Evolutionary conservation across 75 land plant genomes (phyloP).

Genomic region (Chamaecyparis obtusa): DNA sequence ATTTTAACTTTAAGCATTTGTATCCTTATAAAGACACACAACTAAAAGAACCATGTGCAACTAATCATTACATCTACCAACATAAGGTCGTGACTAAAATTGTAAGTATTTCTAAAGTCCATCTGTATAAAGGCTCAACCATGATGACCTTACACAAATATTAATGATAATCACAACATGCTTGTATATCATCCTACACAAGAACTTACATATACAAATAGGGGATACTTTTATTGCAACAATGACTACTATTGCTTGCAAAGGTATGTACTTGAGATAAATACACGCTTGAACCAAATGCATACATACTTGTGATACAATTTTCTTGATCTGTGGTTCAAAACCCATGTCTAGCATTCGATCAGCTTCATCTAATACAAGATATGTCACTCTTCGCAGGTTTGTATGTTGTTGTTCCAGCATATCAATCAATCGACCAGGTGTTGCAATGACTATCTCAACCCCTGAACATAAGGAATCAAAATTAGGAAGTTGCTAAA

Average conservation of each 20-base stretch:
- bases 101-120: no score
- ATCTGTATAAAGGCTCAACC: not conserved
- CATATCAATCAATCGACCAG: conserved; percentile 98
- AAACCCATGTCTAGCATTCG: conserved; percentile 99
- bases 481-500: not conserved
- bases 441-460: conserved; percentile 99
- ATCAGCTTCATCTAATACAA: conserved; percentile 99
- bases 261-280: not conserved
- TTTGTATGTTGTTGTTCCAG: conserved; percentile 90
- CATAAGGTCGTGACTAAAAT: no score
- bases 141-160: not conserved
- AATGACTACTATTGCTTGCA: not conserved
- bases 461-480: conserved; percentile 52
- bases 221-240: not conserved
- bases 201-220: not conserved
- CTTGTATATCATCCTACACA: not conserved
- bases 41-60: no score
- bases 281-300: no score
- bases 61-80: no score
- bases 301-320: conserved; percentile 80
- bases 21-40: no score
- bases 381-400: conserved; percentile 92
- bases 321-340: conserved; percentile 95
- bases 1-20: not conserved
- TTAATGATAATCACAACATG: not conserved